Evolutionary conservation across 129 eudicot species (phyloP), one percentile per base, ranked within the genome.

Genomic region (Silybum marianum): DNA sequence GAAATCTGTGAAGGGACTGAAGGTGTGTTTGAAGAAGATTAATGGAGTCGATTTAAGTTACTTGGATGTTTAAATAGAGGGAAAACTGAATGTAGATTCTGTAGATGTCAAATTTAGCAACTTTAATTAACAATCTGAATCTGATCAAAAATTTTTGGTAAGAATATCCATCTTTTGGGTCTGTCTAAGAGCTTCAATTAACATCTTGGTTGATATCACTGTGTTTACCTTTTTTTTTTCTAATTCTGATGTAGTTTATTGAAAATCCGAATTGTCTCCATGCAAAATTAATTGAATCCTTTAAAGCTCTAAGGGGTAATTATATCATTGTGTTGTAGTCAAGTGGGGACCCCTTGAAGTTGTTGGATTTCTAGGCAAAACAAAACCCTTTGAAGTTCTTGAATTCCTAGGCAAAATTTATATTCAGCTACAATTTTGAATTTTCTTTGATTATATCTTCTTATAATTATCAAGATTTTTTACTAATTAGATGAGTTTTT

Each of bases 11-110:
- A 38, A 36, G 46, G 24, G 13, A 24, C 74, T 32, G 42, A 24
- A 6, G 75, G 13, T 39, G 69, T 58, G 42, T 77, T 34, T 77
- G 38, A 36, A 34, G 72, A 77, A 34, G 80, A 11, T 7, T 63
- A 18, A 67, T 22, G 8, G 3, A 66, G 44, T 78, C 11, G 75
- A 68, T 46, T 44, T 46, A 24, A 42, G 75, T 68, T 67, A 2
- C 10, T n/a, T n/a, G 13, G 21, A 60, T 76, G 54, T 60, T 60
- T 67, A 26, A 28, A 6, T 39, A 40, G 36, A 28, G 44, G 42
- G 42, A 40, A 77, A 65, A 25, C n/a, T 44, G 42, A 68, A 10
- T n/a, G 60, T 32, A 14, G 36, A 8, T 32, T 58, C 24, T 58
- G 23, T 58, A 54, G 23, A 58, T 58, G 23, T 58, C 66, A 58